These are phyloP conservation scores for Claviceps africana DNA, from an alignment of 2,329 filamentous ascomycete species.

Conservation along the genomic window DNA sequence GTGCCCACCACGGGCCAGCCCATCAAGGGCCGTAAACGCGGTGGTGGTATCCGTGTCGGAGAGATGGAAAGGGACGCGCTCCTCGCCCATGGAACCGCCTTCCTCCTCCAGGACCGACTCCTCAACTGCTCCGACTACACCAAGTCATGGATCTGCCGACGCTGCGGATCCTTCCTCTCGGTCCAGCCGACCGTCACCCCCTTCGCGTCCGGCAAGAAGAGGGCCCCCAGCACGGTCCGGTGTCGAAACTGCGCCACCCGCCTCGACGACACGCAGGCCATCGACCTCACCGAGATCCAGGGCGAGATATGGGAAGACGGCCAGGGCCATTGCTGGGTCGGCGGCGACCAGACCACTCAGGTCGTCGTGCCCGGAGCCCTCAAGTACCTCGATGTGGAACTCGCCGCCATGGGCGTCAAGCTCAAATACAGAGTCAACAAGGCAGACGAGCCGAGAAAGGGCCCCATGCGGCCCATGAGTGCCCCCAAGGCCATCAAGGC, in stretches of 20 bases:
- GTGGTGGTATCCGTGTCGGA: constrained; percentile 95
- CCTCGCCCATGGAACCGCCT: constrained; percentile 87
- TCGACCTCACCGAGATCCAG: constrained; percentile 40
- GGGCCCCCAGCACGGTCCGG: constrained; percentile 54
- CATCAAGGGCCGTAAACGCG: constrained; percentile 91
- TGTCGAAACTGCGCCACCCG: constrained; percentile 64
- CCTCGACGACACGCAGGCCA: constrained; percentile 43
- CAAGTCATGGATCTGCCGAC: constrained; percentile 76
- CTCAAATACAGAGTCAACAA: constrained; percentile 62
- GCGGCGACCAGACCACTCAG: constrained; percentile 79
- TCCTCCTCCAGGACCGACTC: constrained; percentile 84
- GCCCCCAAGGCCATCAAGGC: constrained; percentile 6
- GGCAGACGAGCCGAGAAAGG: constrained; percentile 51
- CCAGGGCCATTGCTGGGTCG: constrained; percentile 67
- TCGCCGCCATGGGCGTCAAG: constrained; percentile 91
- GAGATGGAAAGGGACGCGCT: constrained; percentile 98
- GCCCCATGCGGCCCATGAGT: constrained; percentile 30
- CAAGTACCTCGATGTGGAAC: constrained; percentile 85
- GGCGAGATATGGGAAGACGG: constrained; percentile 89
- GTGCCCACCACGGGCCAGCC: constrained; percentile 86
- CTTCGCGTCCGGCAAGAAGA: constrained; percentile 46
- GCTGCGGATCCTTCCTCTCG: constrained; percentile 80
- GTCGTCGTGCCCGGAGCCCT: constrained; percentile 88
- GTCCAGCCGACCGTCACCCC: constrained; percentile 65
- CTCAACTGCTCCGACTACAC: constrained; percentile 96